Evolutionary conservation across 176 grass and related monocot species (phyloP).

Genomic region (Carex littledalei): DNA sequence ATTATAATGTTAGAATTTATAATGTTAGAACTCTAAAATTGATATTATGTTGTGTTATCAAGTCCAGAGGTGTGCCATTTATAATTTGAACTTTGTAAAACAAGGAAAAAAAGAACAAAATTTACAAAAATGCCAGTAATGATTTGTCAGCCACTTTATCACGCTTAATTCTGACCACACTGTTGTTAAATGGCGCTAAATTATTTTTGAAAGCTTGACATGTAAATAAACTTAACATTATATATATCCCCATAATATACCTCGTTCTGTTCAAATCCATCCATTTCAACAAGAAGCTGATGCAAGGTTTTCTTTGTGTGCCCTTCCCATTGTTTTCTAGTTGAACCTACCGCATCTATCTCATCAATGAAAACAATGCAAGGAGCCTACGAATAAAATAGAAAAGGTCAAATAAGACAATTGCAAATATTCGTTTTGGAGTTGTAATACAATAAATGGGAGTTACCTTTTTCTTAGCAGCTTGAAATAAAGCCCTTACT

Average conservation of each 20-base stretch:
- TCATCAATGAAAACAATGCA: too few relatives aligned
- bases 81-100: background rate
- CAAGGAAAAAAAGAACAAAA: background rate
- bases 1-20: background rate
- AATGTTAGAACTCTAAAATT: background rate
- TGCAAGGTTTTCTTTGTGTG: too few relatives aligned
- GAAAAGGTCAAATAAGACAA: too few relatives aligned
- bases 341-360: too few relatives aligned
- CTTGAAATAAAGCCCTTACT: too few relatives aligned
- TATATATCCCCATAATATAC: constrained; percentile 21
- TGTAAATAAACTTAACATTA: background rate
- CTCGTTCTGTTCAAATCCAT: constrained; percentile 99
- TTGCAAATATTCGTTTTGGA: too few relatives aligned
- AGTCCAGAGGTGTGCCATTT: background rate
- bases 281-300: constrained; percentile 99
- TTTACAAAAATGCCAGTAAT: background rate
- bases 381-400: too few relatives aligned
- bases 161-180: background rate
- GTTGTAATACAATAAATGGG: too few relatives aligned
- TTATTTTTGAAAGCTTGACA: background rate
- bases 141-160: background rate
- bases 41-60: background rate
- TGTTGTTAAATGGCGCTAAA: background rate
- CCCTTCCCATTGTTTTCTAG: too few relatives aligned
- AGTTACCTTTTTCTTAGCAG: too few relatives aligned